Base-by-base conservation (phyloP, 78 protist species). In the Monocercomonoides exilis region DNA sequence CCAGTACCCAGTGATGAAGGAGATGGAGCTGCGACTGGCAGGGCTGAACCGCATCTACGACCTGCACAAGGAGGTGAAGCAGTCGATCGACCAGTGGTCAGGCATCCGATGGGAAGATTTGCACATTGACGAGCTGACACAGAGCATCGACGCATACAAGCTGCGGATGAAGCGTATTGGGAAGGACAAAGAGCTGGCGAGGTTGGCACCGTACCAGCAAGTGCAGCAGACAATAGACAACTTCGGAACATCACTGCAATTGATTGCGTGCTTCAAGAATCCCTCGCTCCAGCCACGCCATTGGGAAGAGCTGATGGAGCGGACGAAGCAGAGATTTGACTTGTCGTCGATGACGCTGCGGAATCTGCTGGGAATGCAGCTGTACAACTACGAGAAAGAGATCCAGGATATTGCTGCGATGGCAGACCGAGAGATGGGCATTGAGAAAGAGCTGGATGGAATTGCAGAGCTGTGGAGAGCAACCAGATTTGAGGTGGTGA, bases 241-340 rank as follows among this genome's bases (percentile, higher is more conserved):
- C 54, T 96, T 94, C 90, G 0, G n/a, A 44, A 54, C 85, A 41
- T 87, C 94, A 21, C 32, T 96, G 33, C 95, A 96, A 38, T 87
- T 96, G 80, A 2, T 95, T 34, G 21, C 6, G 77, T 32, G 84
- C n/a, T 91, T 95, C n/a, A 93, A 89, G 77, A 79, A 41, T 77
- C 94, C 91, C 4, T 89, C 96, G n/a, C 91, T 95, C 41, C 89
- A 94, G 3, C 86, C 45, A n/a, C 90, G 98, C 5, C 98, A 95
- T 80, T 95, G 96, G 96, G 0, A 80, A 46, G 34, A 88, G 43
- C 84, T 95, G 34, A 88, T 86, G 89, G 91, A 87, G 0, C 36
- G 44, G 21, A 94, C 98, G 3, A 92, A 91, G 38, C 35, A 35
- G 45, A 0, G 44, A 41, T 89, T 91, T 35, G 91, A 91, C 63